Evolutionary conservation across 306 rosid genomes (phyloP), one percentile per base, ranked within the genome.

Genomic region (Vachellia pachyceras): DNA sequence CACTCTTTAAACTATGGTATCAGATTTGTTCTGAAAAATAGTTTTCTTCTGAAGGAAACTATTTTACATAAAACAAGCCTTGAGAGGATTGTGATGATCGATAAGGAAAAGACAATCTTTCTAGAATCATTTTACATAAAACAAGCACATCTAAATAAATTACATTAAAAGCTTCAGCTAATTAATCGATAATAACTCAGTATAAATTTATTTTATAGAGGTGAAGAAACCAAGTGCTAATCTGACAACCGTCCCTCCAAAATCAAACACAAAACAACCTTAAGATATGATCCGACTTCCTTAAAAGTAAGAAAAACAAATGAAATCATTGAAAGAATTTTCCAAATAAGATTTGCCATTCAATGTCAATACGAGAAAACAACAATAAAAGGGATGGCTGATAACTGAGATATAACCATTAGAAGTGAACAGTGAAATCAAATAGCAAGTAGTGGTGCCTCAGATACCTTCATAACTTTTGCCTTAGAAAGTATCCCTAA

Each of bases 401-500:
- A 68, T 68, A 10, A 18, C 44, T 67, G 8, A n/a, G 35, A 70
- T 63, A 70, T 63, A 47, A 40, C 49, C 61, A 60, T 60, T 57
- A 68, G 61, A 44, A 57, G 57, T 66, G 58, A n/a, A 47, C 41
- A 69, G 46, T 47, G 78, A 79, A 75, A 33, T 69, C 36, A 40
- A 40, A 69, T 33, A 69, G 37, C 74, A 49, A n/a, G n/a, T n/a
- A n/a, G n/a, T n/a, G n/a, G 54, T 22, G 52, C 9, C 23, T 69
- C 54, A 47, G 76, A 50, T 80, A 20, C 71, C 23, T 23, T 35
- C 78, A 75, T 15, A 61, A 47, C 68, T 80, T 67, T 84, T 69
- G 44, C 60, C 72, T 17, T 22, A 45, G 60, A 75, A 79, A 75
- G 25, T 45, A 72, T 54, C 58, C 69, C 70, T 72, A 52, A 77